Conservation (phyloP, 2,329 filamentous ascomycete species). For the Trichoderma arundinaceum region DNA sequence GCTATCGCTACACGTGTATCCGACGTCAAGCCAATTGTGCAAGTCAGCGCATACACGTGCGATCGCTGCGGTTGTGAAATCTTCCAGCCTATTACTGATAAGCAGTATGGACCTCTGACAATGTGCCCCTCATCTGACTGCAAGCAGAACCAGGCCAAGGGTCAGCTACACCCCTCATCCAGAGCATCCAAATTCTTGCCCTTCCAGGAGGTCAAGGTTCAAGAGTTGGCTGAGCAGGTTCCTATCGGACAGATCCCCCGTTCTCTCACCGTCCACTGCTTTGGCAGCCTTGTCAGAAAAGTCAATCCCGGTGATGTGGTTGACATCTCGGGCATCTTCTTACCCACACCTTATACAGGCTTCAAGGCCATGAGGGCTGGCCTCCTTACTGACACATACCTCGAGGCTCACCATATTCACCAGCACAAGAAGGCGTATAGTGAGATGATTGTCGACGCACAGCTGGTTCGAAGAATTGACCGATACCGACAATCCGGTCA, state of each 20-base stretch:
- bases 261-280: slow-evolving; percentile 85
- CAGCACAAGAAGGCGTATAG: slow-evolving; percentile 99
- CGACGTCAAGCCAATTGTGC: slow-evolving; percentile 96
- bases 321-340: slow-evolving; percentile 92
- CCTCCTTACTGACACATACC: slow-evolving; percentile 93
- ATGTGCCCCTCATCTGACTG: slow-evolving; percentile 92
- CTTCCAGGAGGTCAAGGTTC: slow-evolving; percentile 98
- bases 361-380: slow-evolving; percentile 97
- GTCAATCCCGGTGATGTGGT: slow-evolving; percentile 94
- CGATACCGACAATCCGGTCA: slow-evolving; percentile 84
- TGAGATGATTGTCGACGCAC: slow-evolving; percentile 82
- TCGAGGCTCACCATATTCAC: slow-evolving; percentile 90
- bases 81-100: slow-evolving; percentile 92
- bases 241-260: slow-evolving; percentile 97
- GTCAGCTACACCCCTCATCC: slow-evolving; percentile 92
- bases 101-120: slow-evolving; percentile 85
- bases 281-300: slow-evolving; percentile 82
- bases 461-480: slow-evolving; percentile 82
- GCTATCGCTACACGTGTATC: slow-evolving; percentile 95
- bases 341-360: slow-evolving; percentile 97
- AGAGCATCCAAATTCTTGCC: slow-evolving; percentile 95
- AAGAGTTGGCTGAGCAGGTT: slow-evolving; percentile 99
- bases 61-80: slow-evolving; percentile 96
- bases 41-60: slow-evolving; percentile 97
- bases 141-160: slow-evolving; percentile 86